Conservation (phyloP, 2,329 filamentous ascomycete genomes). For the Xylaria digitata region DNA sequence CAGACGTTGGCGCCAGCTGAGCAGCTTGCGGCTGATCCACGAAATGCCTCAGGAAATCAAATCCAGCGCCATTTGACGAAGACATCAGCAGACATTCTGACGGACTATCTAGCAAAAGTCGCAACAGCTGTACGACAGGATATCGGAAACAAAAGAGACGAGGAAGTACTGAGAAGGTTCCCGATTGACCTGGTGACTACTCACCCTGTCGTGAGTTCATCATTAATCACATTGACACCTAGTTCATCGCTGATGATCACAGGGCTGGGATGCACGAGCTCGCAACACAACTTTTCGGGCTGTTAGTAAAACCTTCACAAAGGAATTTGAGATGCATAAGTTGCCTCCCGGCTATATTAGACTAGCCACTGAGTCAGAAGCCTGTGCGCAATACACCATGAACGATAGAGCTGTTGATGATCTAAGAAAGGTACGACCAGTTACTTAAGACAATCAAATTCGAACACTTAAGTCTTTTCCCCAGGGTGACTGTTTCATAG, state of each 20-base stretch:
- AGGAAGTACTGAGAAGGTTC: not conserved
- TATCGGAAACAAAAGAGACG: not conserved
- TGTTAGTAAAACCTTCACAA: not conserved
- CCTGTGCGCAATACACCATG: conserved; percentile 1
- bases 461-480: not conserved
- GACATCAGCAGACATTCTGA: not conserved
- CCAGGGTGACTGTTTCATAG: not conserved
- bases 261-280: not conserved
- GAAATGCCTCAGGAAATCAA: not conserved
- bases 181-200: conserved; percentile 1
- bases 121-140: not conserved
- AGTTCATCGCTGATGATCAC: not conserved
- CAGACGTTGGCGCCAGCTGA: not conserved
- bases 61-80: not conserved
- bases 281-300: not conserved
- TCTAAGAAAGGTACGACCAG: not conserved
- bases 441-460: not conserved
- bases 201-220: not conserved
- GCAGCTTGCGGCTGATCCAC: not conserved
- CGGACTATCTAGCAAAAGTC: not conserved
- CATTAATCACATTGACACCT: too few species aligned
- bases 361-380: not conserved
- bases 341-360: not conserved
- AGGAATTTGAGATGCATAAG: not conserved
- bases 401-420: not conserved